These are phyloP conservation scores for Aspergillus conjunctus DNA, from an alignment of 495 filamentous ascomycete genomes.

Conservation along the genomic window DNA sequence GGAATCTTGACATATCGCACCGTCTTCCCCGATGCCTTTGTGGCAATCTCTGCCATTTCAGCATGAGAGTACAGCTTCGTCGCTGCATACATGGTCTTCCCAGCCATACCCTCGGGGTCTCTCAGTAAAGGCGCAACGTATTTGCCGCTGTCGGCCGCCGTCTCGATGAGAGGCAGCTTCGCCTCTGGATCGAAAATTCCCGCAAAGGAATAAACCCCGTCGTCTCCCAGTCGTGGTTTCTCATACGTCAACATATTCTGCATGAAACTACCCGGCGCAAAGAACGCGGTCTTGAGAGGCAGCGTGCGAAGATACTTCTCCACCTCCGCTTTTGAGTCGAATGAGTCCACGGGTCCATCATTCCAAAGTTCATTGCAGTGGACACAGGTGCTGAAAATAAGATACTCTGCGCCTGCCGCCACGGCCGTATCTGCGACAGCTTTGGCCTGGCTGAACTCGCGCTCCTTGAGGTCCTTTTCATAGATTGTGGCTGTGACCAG, in stretches of 20 bases:
- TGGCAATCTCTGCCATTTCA: slow-evolving; percentile 40
- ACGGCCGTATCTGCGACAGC: slow-evolving; percentile 50
- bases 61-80: slow-evolving; percentile 35
- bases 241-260: slow-evolving; percentile 37
- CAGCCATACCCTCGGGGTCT: slow-evolving; percentile 49
- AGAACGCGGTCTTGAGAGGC: slow-evolving; percentile 46
- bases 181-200: slow-evolving; percentile 29
- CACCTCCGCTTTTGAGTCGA: slow-evolving; percentile 45
- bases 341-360: slow-evolving; percentile 32
- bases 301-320: slow-evolving; percentile 50
- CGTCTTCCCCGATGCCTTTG: slow-evolving; percentile 45
- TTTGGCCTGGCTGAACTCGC: slow-evolving; percentile 45
- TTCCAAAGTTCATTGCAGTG: slow-evolving; percentile 23
- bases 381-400: slow-evolving; percentile 56
- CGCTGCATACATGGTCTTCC: slow-evolving; percentile 47
- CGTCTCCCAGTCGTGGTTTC: slow-evolving; percentile 12
- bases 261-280: slow-evolving; percentile 50
- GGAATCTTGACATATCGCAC: slow-evolving; percentile 47
- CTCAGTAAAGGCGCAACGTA: slow-evolving; percentile 53
- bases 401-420: slow-evolving; percentile 42
- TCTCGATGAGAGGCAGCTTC: slow-evolving; percentile 47
- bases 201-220: slow-evolving; percentile 25
- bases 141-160: slow-evolving; percentile 47
- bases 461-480: slow-evolving; percentile 31
- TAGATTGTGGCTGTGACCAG: slow-evolving; percentile 46